Evolutionary conservation across 2,329 filamentous ascomycete species (phyloP).

Genomic region (Coniochaeta ligniaria): DNA sequence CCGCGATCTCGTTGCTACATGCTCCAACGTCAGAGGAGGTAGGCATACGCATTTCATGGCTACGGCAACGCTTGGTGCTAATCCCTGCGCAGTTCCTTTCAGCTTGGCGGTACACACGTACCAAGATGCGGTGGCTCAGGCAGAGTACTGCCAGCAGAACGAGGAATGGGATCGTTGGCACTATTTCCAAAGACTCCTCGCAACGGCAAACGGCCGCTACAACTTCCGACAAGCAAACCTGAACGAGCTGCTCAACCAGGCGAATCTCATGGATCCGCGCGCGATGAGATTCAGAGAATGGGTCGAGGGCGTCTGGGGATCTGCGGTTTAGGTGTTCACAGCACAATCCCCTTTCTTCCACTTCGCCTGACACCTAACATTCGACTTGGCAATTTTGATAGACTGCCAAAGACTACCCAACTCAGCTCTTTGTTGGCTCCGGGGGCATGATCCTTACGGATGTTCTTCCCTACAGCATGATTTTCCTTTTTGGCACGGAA

Average conservation of each 20-base stretch:
- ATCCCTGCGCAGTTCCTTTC: constrained; percentile 23
- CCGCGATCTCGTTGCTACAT: constrained; percentile 46
- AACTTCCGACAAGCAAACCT: constrained; percentile 55
- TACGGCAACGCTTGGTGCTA: constrained; percentile 15
- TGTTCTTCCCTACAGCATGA: background rate
- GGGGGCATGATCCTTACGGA: background rate
- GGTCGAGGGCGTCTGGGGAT: constrained; percentile 41
- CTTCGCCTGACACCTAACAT: background rate
- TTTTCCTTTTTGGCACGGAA: background rate
- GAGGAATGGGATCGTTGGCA: constrained; percentile 41
- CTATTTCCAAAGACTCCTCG: constrained; percentile 55
- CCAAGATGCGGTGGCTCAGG: constrained; percentile 30
- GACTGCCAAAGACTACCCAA: background rate
- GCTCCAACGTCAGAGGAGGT: constrained; percentile 43
- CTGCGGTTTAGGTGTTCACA: constrained; percentile 7
- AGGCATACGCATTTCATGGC: constrained; percentile 12
- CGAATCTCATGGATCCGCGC: constrained; percentile 30
- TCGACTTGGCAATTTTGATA: background rate
- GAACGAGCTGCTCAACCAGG: constrained; percentile 38
- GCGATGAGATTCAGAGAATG: constrained; percentile 47
- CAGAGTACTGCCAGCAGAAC: constrained; percentile 34
- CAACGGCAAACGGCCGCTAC: constrained; percentile 62
- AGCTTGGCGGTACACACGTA: constrained; percentile 29
- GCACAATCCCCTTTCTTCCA: background rate
- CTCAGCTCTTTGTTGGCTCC: background rate